These are phyloP conservation scores for Pleurotus tuber-regium DNA, from an alignment of 768 basidiomycete genomes.

Conservation along the genomic window DNA sequence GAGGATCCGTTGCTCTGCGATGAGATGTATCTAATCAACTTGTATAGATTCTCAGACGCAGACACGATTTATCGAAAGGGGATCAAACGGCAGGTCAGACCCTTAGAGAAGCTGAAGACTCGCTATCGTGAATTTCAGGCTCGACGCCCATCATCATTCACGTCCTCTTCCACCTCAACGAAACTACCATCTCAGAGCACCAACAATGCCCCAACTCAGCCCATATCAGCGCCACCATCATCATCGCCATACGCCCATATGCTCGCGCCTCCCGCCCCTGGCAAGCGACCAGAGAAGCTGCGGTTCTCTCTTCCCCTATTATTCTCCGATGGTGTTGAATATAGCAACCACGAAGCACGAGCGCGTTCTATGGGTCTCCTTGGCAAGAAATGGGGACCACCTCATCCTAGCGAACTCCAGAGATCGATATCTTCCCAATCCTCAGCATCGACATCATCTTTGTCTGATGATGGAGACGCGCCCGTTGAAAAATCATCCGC, in stretches of 20 bases:
- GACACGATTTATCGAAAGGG: slow-evolving; percentile 80
- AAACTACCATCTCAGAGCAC: slow-evolving; percentile 21
- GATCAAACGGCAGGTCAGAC: slow-evolving; percentile 77
- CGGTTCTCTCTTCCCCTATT: slow-evolving; percentile 68
- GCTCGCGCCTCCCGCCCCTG: slow-evolving; percentile 66
- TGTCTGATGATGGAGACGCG: not conserved
- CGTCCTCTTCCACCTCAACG: slow-evolving; percentile 17
- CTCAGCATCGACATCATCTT: not conserved
- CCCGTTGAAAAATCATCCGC: slow-evolving; percentile 48
- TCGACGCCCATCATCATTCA: slow-evolving; percentile 43
- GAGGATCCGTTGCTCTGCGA: slow-evolving; percentile 24
- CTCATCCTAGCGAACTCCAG: slow-evolving; percentile 46
- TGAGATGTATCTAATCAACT: not conserved
- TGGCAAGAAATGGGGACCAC: slow-evolving; percentile 79
- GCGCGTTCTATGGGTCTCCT: slow-evolving; percentile 80
- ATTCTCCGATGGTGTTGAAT: slow-evolving; percentile 80
- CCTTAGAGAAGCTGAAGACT: slow-evolving; percentile 79
- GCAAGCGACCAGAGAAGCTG: slow-evolving; percentile 69
- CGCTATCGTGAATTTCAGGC: slow-evolving; percentile 77
- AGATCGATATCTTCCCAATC: slow-evolving; percentile 30
- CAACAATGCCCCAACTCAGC: slow-evolving; percentile 20
- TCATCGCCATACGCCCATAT: slow-evolving; percentile 66
- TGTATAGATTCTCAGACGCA: slow-evolving; percentile 66
- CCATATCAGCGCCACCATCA: slow-evolving; percentile 24
- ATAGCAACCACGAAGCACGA: slow-evolving; percentile 80